phyloP scores from a whole-genome alignment of 805 yeast species.

The Starmerella apicola region DNA sequence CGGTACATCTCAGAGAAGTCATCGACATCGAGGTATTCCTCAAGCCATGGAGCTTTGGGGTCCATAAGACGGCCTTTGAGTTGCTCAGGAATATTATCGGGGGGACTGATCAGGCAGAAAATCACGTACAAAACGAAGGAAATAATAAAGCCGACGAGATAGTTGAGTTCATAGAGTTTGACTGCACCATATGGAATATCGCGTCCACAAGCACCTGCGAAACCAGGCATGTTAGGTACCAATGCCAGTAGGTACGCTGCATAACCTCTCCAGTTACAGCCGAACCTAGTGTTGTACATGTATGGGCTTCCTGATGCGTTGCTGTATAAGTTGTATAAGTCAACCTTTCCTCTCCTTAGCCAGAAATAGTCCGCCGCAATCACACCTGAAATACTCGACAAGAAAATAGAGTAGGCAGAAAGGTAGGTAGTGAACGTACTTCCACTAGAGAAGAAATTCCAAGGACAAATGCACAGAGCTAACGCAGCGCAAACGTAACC shows the following conservation, averaged over 20 bases:
- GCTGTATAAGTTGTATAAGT: slow-evolving; percentile 51
- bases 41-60: slow-evolving; percentile 20
- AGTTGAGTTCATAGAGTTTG: slow-evolving; percentile 58
- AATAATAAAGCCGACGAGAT: slow-evolving; percentile 59
- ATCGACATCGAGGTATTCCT: slow-evolving; percentile 20
- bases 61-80: slow-evolving; percentile 16
- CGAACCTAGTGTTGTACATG: slow-evolving; percentile 43
- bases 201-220: slow-evolving; percentile 67
- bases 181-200: slow-evolving; percentile 71
- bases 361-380: slow-evolving; percentile 48
- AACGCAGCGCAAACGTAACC: slow-evolving; percentile 62
- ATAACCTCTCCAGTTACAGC: slow-evolving; percentile 75
- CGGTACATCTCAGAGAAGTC: slow-evolving; percentile 17
- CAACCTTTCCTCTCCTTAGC: slow-evolving; percentile 60
- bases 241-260: slow-evolving; percentile 72
- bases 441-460: slow-evolving; percentile 62
- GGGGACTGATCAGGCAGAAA: slow-evolving; percentile 25
- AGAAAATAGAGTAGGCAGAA: slow-evolving; percentile 69
- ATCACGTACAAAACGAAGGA: slow-evolving; percentile 45
- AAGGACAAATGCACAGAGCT: slow-evolving; percentile 65
- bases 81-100: slow-evolving; percentile 16
- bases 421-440: slow-evolving; percentile 68
- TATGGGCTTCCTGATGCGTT: slow-evolving; percentile 38
- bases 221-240: slow-evolving; percentile 74
- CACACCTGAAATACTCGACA: slow-evolving; percentile 74